These are phyloP conservation scores for Aquanectria penicillioides DNA, from an alignment of 2,329 filamentous ascomycete species.

Conservation along the genomic window DNA sequence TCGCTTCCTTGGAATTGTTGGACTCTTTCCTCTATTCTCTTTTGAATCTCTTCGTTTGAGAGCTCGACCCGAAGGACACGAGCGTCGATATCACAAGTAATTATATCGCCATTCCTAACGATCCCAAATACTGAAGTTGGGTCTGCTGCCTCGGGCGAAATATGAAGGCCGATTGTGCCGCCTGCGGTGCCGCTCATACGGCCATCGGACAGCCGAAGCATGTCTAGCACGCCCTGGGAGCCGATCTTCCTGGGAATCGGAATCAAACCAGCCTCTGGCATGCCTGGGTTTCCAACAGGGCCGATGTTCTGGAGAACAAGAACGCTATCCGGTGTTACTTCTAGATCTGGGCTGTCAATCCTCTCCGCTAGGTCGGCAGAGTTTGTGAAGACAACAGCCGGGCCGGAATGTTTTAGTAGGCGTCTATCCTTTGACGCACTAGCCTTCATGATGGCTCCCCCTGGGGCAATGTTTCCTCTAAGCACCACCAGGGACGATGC, in stretches of 20 bases:
- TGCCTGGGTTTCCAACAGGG: conserved; percentile 88
- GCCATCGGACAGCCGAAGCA: conserved; percentile 87
- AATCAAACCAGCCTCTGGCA: conserved; percentile 82
- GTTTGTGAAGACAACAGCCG: conserved; percentile 74
- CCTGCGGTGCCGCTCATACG: conserved; percentile 88
- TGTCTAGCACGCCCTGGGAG: conserved; percentile 78
- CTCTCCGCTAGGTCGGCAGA: conserved; percentile 80
- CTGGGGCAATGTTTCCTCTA: conserved; percentile 83
- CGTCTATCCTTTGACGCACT: conserved; percentile 82
- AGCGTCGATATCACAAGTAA: conserved; percentile 80
- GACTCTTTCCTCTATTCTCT: conserved; percentile 70
- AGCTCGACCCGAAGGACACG: conserved; percentile 69
- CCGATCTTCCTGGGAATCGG: conserved; percentile 80
- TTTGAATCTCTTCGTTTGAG: conserved; percentile 73
- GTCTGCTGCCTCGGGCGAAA: conserved; percentile 83
- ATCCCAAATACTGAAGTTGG: conserved; percentile 82
- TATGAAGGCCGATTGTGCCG: conserved; percentile 89
- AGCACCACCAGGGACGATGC: conserved; percentile 86
- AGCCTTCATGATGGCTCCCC: conserved; percentile 89
- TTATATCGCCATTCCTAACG: conserved; percentile 78
- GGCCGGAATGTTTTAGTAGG: conserved; percentile 57
- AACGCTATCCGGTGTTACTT: conserved; percentile 69
- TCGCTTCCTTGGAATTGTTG: conserved; percentile 45
- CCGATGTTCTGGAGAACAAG: conserved; percentile 90
- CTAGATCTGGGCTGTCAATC: conserved; percentile 65